Base-by-base conservation (phyloP, 176 grass and related monocot genomes). In the Lolium multiflorum region DNA sequence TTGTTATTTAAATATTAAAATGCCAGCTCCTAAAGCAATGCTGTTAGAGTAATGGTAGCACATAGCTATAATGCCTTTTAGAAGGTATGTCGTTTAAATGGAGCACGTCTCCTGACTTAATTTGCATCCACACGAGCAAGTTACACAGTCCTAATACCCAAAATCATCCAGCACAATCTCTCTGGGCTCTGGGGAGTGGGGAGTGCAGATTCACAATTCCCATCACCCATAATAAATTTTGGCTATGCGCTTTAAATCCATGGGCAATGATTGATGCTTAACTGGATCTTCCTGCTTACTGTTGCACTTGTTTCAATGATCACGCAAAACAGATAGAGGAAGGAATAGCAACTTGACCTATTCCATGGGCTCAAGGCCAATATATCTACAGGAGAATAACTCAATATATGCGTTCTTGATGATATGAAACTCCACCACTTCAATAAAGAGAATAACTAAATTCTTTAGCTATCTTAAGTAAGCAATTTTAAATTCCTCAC, bases 101-200 rank as follows among this genome's bases (percentile, higher is more conserved):
- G 41, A 70, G 11, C 26, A 75, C 14, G 24, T 61, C 41, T 84
- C 20, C 11, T 31, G 17, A 25, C 41, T 61, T 26, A 44, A 74
- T 64, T 9, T 66, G 61, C 20, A 54, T 51, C n/a, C 44, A 52
- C 25, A 51, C 58, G 44, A 18, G 11, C 56, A 76, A 38, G 17
- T 48, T 17, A 64, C 28, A 61, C 21, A 49, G 41, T 61, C 10
- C 10, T 62, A 50, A 57, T 26, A 69, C 21, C 28, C 50, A 44
- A 83, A 71, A 71, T 60, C 14, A 73, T 28, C 3, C 4, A 83
- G 37, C n/a, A 59, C 44, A 56, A 73, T 77, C 16, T 60, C 81
- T 60, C 18, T 58, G 0, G 31, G 41, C 41, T 35, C 31, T 3
- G 7, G 26, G 26, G 26, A 66, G 63, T 65, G 12, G 13, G n/a